A percentile compares a stretch with the other conserved stretches of the same genome.
phyloP scores from a whole-genome alignment of 139 green algal genomes.

The Ostreobium quekettii region DNA sequence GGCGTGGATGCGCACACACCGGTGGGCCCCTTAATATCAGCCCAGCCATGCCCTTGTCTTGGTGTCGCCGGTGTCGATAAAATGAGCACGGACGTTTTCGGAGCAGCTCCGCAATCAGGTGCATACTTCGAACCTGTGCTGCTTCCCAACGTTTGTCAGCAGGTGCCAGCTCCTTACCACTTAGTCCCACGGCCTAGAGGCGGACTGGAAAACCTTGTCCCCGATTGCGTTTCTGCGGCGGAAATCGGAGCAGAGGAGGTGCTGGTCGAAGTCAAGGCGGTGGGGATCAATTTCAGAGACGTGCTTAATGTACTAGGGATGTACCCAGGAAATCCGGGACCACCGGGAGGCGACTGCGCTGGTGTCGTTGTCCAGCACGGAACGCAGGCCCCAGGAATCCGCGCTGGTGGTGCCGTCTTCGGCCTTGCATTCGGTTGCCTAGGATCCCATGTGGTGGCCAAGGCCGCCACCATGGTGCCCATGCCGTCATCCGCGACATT shows the following conservation, averaged over 20 bases:
- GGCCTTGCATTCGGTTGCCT: slow-evolving; percentile 63
- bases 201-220: slow-evolving; percentile 39
- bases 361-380: slow-evolving; percentile 73
- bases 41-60: no score
- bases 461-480: slow-evolving; percentile 38
- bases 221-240: slow-evolving; percentile 1
- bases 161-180: no score
- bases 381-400: no score
- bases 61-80: no score
- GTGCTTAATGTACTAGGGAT: slow-evolving; percentile 74
- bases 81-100: no score
- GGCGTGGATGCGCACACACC: no score
- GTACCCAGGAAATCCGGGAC: slow-evolving; percentile 72
- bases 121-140: no score
- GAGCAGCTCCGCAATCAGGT: no score
- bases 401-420: slow-evolving; percentile 57
- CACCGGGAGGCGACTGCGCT: slow-evolving; percentile 65
- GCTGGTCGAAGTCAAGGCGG: slow-evolving; percentile 53
- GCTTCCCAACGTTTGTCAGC: no score
- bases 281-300: slow-evolving; percentile 83
- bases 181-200: slow-evolving; percentile 40
- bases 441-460: slow-evolving; percentile 47
- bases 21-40: no score
- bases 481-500: slow-evolving; percentile 55
- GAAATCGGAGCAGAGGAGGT: slow-evolving; percentile 24